Conservation (phyloP, 345 rosid species). For the Ceriops decandra region DNA sequence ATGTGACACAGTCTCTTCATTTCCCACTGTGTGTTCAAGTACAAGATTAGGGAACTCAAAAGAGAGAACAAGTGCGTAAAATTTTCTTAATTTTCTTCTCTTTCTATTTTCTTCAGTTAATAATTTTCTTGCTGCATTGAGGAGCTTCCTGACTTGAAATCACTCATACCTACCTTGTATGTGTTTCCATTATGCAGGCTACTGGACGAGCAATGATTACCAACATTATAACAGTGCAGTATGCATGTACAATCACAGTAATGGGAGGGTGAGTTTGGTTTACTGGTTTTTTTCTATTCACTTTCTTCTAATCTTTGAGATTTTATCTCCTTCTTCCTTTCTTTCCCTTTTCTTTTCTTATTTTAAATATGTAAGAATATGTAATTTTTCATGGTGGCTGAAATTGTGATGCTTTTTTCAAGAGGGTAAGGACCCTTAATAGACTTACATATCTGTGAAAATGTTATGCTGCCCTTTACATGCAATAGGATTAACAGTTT, state of each 20-base stretch:
- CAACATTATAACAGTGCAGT: constrained; percentile 15
- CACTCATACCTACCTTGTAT: no score
- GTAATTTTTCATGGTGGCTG: no score
- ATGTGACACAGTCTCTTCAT: constrained; percentile 27
- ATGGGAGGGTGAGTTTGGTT: constrained; percentile 38
- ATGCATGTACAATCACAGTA: constrained; percentile 13
- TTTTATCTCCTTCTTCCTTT: neutral
- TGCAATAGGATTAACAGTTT: no score
- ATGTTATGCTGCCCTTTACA: no score
- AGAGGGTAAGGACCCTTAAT: no score
- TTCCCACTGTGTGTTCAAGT: constrained; percentile 14
- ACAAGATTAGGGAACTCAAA: constrained; percentile 25
- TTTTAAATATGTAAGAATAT: no score
- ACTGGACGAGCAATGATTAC: constrained; percentile 25
- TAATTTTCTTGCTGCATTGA: constrained; percentile 6
- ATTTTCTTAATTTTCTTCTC: constrained; percentile 2
- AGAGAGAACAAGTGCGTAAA: constrained; percentile 30
- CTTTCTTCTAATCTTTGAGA: neutral
- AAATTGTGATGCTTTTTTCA: no score
- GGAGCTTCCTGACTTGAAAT: neutral
- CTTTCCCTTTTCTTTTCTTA: neutral
- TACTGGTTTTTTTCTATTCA: neutral
- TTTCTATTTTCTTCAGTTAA: constrained; percentile 8
- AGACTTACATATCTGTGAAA: no score
- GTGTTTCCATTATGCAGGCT: constrained; percentile 21